Percentiles rank a stretch among this genome's conserved stretches.
Evolutionary conservation across 2,329 filamentous ascomycete genomes (phyloP).

Genomic region (Curvularia spicifera): DNA sequence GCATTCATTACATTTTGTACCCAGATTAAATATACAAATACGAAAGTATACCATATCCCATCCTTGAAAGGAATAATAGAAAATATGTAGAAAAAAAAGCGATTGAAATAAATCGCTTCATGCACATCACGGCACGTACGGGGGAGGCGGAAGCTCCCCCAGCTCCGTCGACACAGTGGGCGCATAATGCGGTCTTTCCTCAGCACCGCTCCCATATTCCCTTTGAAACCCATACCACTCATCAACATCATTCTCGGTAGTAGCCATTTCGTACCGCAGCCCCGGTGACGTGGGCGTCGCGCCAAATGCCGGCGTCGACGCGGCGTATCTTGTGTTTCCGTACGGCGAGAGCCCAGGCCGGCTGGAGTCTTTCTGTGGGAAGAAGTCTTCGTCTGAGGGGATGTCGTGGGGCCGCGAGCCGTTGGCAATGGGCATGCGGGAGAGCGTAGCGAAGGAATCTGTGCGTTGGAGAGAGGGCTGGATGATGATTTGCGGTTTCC

Average conservation of each 20-base stretch:
- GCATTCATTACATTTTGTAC: not conserved
- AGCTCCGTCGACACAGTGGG: constrained; percentile 31
- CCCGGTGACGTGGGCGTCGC: constrained; percentile 30
- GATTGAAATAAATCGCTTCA: not conserved
- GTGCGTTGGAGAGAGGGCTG: constrained; percentile 40
- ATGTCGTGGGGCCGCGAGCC: constrained; percentile 33
- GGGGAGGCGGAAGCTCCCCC: constrained; percentile 28
- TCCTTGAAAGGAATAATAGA: not conserved
- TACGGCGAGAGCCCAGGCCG: constrained; percentile 24
- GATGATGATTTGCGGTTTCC: constrained; percentile 34
- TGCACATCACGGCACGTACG: constrained; percentile 3
- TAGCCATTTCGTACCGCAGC: constrained; percentile 23
- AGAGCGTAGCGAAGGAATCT: constrained; percentile 44
- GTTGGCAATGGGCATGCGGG: constrained; percentile 46
- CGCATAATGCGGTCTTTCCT: constrained; percentile 16
- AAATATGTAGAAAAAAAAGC: not conserved
- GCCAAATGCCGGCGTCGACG: constrained; percentile 38
- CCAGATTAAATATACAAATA: not conserved
- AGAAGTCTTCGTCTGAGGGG: constrained; percentile 5
- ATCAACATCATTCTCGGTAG: constrained; percentile 17
- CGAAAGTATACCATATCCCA: not conserved
- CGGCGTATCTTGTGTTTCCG: constrained; percentile 36
- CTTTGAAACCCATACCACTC: constrained; percentile 39
- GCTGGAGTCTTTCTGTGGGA: not conserved
- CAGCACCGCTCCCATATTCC: not conserved